Evolutionary conservation across 257 asterid species (phyloP).

Genomic region (Fraxinus americana): DNA sequence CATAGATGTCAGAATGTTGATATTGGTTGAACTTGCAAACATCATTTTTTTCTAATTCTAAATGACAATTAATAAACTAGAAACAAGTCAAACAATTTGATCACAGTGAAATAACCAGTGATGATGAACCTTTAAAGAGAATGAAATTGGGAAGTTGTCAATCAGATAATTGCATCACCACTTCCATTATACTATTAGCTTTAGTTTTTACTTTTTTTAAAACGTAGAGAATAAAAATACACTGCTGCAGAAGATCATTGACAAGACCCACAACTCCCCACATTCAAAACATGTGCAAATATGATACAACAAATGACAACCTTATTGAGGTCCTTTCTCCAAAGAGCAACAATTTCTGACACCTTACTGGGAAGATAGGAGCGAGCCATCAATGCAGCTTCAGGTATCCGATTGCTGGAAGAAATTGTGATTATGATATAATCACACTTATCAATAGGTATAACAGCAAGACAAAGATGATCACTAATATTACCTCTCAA

Average conservation of each 20-base stretch:
- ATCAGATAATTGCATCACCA: not conserved
- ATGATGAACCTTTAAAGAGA: not conserved
- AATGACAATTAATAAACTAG: not conserved
- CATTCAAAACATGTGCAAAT: not conserved
- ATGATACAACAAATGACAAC: slow-evolving; percentile 32
- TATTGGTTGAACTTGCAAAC: not conserved
- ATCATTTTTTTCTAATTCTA: not conserved
- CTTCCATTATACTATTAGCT: not conserved
- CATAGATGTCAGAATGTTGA: not conserved
- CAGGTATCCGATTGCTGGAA: slow-evolving; percentile 97
- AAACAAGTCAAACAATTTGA: not conserved
- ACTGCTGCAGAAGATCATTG: not conserved
- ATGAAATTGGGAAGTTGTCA: not conserved
- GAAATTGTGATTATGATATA: slow-evolving; percentile 22
- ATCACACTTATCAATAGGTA: slow-evolving; percentile 12
- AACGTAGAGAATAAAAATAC: slow-evolving; percentile 19
- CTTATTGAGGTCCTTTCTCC: slow-evolving; percentile 97
- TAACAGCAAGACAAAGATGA: slow-evolving; percentile 22
- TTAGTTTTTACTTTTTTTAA: slow-evolving; percentile 8
- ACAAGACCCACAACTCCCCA: not conserved
- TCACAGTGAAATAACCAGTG: not conserved
- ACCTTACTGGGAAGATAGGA: slow-evolving; percentile 99
- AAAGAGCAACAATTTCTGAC: slow-evolving; percentile 85
- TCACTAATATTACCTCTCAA: slow-evolving; percentile 66
- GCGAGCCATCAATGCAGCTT: slow-evolving; percentile 99